Base-by-base conservation (phyloP, 352 stramenopile genomes). In the Albugo laibachii region DNA sequence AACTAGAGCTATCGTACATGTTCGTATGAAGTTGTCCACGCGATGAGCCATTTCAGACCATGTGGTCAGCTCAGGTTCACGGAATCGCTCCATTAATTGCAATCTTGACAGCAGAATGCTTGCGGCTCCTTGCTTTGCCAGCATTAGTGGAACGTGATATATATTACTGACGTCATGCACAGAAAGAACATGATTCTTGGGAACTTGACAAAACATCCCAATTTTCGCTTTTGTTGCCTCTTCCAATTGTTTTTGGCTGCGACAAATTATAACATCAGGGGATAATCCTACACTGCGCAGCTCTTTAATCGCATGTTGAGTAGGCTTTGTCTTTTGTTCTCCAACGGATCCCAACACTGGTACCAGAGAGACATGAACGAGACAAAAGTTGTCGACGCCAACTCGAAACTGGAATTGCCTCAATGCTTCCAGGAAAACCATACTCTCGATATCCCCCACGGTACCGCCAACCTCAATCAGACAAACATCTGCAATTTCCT, bases 251-350 rank as follows among this genome's bases (percentile, higher is more conserved):
- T 89, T 77, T 52, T 71, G 91, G 42, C 62, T 69, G 19, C 95
- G 79, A 66, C 95, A 99, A 54, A 98, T 97, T 53, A 99, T 97
- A 10, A 99, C 77, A 45, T 97, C 87, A 0, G 96, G 95, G 43
- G 78, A 86, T 10, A 99, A 65, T 49, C 96, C 96, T 14, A 97
- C 75, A 18, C 70, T 93, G 31, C 94, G 71, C 45, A 99, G 78
- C 71, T 99, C 95, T 57, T 97, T 96, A 54, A 99, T 97, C 14
- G 92, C 94, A 67, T 99, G 96, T 74, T 99, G 96, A 38, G 96
- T 99, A 0, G 96, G 96, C 74, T 99, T 99, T 14, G 96, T 99
- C 76, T 99, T 99, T 74, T 99, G 95, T 70, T 99, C 96, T 34
- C 95, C 93, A 14, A 97, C 92, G n/a, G 79, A 94, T 2, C 93